phyloP scores from a whole-genome alignment of 2,329 filamentous ascomycete genomes.

The Alternaria triticina region DNA sequence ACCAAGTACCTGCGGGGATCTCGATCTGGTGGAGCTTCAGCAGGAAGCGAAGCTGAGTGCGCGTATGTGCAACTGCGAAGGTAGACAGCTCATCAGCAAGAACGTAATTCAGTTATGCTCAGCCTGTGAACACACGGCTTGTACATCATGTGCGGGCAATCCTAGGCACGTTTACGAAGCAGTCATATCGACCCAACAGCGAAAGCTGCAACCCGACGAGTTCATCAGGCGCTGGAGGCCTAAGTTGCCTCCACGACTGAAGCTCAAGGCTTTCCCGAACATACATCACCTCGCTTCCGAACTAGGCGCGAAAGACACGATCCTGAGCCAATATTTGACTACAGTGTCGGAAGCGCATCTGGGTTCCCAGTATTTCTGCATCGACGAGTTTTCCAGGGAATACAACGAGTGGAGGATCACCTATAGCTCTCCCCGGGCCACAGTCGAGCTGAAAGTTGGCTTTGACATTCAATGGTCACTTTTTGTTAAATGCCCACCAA shows the following conservation, averaged over 20 bases:
- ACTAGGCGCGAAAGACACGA: neutral
- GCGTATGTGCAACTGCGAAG: slow-evolving; percentile 66
- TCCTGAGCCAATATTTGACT: slow-evolving; percentile 9
- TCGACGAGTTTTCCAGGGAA: slow-evolving; percentile 24
- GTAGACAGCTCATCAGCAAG: slow-evolving; percentile 48
- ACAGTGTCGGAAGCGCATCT: slow-evolving; percentile 16
- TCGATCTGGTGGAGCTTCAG: slow-evolving; percentile 21
- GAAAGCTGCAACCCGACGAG: slow-evolving; percentile 46
- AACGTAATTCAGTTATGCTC: slow-evolving; percentile 56
- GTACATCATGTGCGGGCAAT: slow-evolving; percentile 60
- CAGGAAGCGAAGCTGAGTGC: slow-evolving; percentile 45
- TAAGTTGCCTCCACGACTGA: slow-evolving; percentile 28
- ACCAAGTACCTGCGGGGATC: neutral
- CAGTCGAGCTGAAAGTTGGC: slow-evolving; percentile 52
- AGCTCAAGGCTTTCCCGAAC: slow-evolving; percentile 25
- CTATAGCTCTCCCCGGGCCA: slow-evolving; percentile 50
- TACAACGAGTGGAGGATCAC: slow-evolving; percentile 51
- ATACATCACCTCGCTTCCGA: neutral
- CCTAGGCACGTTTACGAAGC: slow-evolving; percentile 56
- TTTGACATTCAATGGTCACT: slow-evolving; percentile 53
- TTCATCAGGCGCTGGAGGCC: slow-evolving; percentile 54
- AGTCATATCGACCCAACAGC: neutral
- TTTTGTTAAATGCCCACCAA: slow-evolving; percentile 50
- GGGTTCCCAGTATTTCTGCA: slow-evolving; percentile 14
- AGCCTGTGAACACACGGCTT: slow-evolving; percentile 63